Conservation (phyloP, 495 filamentous ascomycete genomes). For the Tetracladium setigerum region DNA sequence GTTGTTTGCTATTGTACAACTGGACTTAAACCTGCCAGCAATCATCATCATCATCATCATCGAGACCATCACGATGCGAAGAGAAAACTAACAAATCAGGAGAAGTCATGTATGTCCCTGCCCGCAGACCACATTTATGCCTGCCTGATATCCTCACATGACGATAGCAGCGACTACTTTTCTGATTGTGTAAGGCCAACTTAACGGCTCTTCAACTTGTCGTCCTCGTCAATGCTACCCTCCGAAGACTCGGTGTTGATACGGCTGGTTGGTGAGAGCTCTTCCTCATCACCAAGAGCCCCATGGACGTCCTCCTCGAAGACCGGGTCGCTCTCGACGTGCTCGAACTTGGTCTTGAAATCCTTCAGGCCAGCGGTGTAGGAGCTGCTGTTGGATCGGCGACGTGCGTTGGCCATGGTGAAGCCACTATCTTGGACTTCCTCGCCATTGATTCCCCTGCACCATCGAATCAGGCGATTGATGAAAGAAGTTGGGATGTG, state of each 20-base stretch:
- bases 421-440: slow-evolving; percentile 76
- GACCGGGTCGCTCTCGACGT: slow-evolving; percentile 73
- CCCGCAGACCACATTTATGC: slow-evolving; percentile 16
- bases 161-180: slow-evolving; percentile 14
- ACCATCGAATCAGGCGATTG: slow-evolving; percentile 6
- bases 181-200: slow-evolving; percentile 1
- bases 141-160: slow-evolving; percentile 11
- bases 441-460: slow-evolving; percentile 75
- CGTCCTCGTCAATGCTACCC: slow-evolving; percentile 34
- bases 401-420: slow-evolving; percentile 77
- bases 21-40: slow-evolving; percentile 21
- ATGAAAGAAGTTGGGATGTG: background rate
- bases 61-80: slow-evolving; percentile 5
- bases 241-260: slow-evolving; percentile 46
- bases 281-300: slow-evolving; percentile 36
- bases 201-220: slow-evolving; percentile 28
- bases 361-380: slow-evolving; percentile 51
- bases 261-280: slow-evolving; percentile 25
- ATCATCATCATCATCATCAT: too few species aligned
- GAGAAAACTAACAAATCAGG: too few species aligned
- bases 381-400: slow-evolving; percentile 83
- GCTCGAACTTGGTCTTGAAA: slow-evolving; percentile 86
- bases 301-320: slow-evolving; percentile 81
- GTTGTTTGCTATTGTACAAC: slow-evolving; percentile 17
- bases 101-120: slow-evolving; percentile 16